Evolutionary conservation across 768 basidiomycete species (phyloP).

Genomic region (Filobasidium wieringae): DNA sequence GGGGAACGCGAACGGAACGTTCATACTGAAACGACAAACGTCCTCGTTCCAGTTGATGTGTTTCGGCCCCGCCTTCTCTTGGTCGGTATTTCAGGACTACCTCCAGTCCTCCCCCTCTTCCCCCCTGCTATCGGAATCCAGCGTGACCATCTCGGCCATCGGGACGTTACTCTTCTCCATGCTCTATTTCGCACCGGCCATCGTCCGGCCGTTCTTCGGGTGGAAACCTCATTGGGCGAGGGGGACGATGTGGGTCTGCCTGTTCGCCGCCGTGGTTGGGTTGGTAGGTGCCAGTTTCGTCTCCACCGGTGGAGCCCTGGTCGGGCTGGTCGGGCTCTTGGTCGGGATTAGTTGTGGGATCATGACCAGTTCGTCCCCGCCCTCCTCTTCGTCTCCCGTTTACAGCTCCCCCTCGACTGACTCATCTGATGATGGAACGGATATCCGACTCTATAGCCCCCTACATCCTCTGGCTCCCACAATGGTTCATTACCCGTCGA

Average conservation of each 20-base stretch:
- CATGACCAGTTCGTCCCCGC: neutral
- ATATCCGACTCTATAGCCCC: constrained; percentile 22
- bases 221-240: neutral
- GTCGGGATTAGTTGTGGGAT: neutral
- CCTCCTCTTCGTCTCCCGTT: too few relatives aligned
- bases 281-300: neutral
- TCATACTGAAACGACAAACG: neutral
- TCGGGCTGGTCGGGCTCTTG: neutral
- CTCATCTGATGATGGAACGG: too few relatives aligned
- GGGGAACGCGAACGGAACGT: neutral
- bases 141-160: constrained; percentile 1
- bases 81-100: constrained; percentile 11
- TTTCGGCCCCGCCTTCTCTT: neutral
- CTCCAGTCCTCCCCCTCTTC: neutral
- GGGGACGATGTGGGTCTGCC: neutral
- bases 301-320: neutral
- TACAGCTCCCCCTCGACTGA: too few relatives aligned
- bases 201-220: neutral
- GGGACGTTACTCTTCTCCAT: neutral
- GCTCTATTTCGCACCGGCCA: neutral
- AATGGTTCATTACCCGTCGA: constrained; percentile 29
- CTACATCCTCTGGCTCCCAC: constrained; percentile 24
- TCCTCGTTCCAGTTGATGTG: neutral
- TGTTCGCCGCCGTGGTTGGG: neutral
- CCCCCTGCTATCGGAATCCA: constrained; percentile 2